These are phyloP conservation scores for Coprinopsis cinerea DNA, from an alignment of 768 basidiomycete species.

Conservation along the genomic window DNA sequence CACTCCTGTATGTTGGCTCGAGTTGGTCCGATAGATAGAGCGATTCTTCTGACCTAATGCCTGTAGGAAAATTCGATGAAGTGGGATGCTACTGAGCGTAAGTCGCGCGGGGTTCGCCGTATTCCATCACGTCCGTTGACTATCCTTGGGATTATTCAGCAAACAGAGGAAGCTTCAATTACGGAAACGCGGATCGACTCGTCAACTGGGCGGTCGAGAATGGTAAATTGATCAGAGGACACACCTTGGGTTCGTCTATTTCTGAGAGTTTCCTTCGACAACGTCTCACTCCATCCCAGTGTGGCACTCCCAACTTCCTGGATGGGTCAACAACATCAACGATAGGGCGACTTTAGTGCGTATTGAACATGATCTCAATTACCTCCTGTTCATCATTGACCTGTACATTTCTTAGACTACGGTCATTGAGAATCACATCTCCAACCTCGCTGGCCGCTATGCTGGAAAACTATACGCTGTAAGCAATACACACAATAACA, in stretches of 20 bases:
- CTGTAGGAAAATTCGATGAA: slow-evolving; percentile 34
- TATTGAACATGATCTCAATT: not conserved
- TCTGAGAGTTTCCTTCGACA: not conserved
- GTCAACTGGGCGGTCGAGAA: slow-evolving; percentile 37
- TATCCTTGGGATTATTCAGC: slow-evolving; percentile 8
- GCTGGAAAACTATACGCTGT: slow-evolving; percentile 39
- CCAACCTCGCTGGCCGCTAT: slow-evolving; percentile 38
- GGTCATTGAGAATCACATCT: slow-evolving; percentile 43
- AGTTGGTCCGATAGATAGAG: not conserved
- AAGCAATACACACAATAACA: slow-evolving; percentile 2
- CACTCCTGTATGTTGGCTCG: slow-evolving; percentile 22
- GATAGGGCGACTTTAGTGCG: slow-evolving; percentile 35
- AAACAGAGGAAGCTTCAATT: slow-evolving; percentile 27
- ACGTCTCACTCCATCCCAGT: slow-evolving; percentile 10
- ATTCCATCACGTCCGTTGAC: not conserved
- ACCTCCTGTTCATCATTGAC: not conserved
- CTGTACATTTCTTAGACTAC: slow-evolving; percentile 23
- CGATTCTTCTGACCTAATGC: not conserved
- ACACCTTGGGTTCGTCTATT: slow-evolving; percentile 26
- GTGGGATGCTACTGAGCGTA: slow-evolving; percentile 34
- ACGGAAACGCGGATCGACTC: slow-evolving; percentile 25
- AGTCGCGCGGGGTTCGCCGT: not conserved
- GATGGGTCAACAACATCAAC: slow-evolving; percentile 33
- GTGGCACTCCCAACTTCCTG: slow-evolving; percentile 34
- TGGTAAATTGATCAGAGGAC: slow-evolving; percentile 37